Evolutionary conservation across 1,139 yeast species (phyloP).

Genomic region (Yamadazyma blattariae): DNA sequence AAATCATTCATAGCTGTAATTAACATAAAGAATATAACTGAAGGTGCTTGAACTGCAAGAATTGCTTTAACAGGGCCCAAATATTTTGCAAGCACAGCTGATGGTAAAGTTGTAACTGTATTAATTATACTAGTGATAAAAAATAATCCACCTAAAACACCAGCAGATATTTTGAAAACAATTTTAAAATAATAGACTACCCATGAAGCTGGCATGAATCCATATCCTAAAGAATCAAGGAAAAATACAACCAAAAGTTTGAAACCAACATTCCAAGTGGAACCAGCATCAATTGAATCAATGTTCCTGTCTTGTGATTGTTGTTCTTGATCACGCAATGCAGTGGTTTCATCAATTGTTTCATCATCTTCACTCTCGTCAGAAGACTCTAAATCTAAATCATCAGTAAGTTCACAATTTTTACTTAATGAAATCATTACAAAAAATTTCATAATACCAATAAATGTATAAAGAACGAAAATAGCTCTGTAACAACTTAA

Average conservation of each 20-base stretch:
- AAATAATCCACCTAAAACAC: slow-evolving; percentile 49
- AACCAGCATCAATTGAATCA: slow-evolving; percentile 7
- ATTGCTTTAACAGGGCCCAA: slow-evolving; percentile 83
- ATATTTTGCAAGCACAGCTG: slow-evolving; percentile 62
- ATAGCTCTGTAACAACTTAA: slow-evolving; percentile 53
- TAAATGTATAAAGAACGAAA: slow-evolving; percentile 54
- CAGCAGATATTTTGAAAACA: slow-evolving; percentile 37
- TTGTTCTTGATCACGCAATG: background rate
- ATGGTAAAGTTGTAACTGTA: slow-evolving; percentile 50
- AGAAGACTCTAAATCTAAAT: slow-evolving; percentile 4
- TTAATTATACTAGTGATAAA: slow-evolving; percentile 51
- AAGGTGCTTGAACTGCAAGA: slow-evolving; percentile 73
- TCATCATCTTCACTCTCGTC: slow-evolving; percentile 7
- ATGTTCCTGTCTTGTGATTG: background rate
- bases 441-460: slow-evolving; percentile 55
- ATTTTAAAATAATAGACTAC: slow-evolving; percentile 70
- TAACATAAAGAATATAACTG: slow-evolving; percentile 55
- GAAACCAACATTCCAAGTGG: slow-evolving; percentile 26
- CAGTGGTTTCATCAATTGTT: slow-evolving; percentile 7
- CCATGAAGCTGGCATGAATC: slow-evolving; percentile 89
- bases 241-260: slow-evolving; percentile 52
- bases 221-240: slow-evolving; percentile 83
- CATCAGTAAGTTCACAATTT: slow-evolving; percentile 50
- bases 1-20: slow-evolving; percentile 26
- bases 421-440: slow-evolving; percentile 53